Percentiles rank a stretch among this genome's conserved stretches.
These are phyloP conservation scores for Parmelia sp. DNA, from an alignment of 495 filamentous ascomycete species.

Conservation along the genomic window DNA sequence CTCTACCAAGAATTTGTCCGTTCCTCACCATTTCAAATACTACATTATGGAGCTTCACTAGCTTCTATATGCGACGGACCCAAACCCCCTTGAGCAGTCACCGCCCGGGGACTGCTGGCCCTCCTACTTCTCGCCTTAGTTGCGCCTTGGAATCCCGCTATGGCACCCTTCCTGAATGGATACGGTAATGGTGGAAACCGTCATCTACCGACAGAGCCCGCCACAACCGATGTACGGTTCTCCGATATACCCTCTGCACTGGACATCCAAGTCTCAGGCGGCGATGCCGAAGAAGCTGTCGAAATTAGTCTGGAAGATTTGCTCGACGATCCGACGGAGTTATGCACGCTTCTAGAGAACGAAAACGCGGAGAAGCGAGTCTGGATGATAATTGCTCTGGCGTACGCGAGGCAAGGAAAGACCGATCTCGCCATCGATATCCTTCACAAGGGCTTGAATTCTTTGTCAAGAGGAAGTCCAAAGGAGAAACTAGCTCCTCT, in stretches of 20 bases:
- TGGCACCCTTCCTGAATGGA: constrained; percentile 51
- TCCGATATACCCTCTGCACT: constrained; percentile 82
- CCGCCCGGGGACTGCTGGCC: not conserved
- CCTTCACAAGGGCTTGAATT: constrained; percentile 71
- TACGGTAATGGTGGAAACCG: constrained; percentile 50
- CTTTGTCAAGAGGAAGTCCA: constrained; percentile 60
- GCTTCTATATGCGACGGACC: not conserved
- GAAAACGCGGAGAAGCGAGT: constrained; percentile 79
- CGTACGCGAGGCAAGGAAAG: constrained; percentile 94
- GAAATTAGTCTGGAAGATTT: constrained; percentile 88
- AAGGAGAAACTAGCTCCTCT: constrained; percentile 83
- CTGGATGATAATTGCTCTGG: constrained; percentile 93
- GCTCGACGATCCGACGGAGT: constrained; percentile 89
- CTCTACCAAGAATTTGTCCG: not conserved
- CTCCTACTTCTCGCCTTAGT: constrained; percentile 4
- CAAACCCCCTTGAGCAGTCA: not conserved
- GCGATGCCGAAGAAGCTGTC: constrained; percentile 71
- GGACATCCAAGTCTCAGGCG: constrained; percentile 80
- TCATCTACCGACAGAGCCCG: constrained; percentile 26
- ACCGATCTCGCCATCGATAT: constrained; percentile 93
- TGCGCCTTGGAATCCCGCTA: constrained; percentile 28
- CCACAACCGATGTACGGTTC: constrained; percentile 53
- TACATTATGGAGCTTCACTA: not conserved
- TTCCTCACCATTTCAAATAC: not conserved
- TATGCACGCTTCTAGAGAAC: constrained; percentile 88